These are phyloP conservation scores for Aspergillus terreus DNA, from an alignment of 2,329 filamentous ascomycete species.

Conservation along the genomic window DNA sequence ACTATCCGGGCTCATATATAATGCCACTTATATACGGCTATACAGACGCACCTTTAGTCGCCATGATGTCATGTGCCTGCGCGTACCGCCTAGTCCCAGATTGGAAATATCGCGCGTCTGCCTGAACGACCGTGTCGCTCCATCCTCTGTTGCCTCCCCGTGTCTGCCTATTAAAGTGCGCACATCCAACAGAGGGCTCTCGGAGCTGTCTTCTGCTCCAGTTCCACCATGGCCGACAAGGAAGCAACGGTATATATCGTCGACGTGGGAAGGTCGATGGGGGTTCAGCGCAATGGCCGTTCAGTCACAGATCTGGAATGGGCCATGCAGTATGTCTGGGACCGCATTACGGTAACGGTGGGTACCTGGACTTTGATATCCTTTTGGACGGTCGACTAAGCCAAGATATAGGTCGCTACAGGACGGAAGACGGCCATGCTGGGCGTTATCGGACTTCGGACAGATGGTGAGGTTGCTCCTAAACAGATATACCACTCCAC, in stretches of 20 bases:
- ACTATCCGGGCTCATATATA: neutral
- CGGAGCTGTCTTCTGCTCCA: neutral
- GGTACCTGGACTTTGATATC: slow-evolving; percentile 23
- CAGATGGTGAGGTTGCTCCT: slow-evolving; percentile 54
- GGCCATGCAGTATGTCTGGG: slow-evolving; percentile 90
- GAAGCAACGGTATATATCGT: slow-evolving; percentile 90
- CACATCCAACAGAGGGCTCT: slow-evolving; percentile 2
- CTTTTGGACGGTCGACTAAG: neutral
- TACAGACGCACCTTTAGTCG: neutral
- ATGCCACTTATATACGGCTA: neutral
- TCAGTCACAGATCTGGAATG: slow-evolving; percentile 79
- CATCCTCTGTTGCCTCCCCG: neutral
- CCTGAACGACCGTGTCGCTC: slow-evolving; percentile 23
- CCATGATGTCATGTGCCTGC: slow-evolving; percentile 39
- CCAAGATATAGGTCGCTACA: slow-evolving; percentile 49
- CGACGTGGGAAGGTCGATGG: slow-evolving; percentile 86
- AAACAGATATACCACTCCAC: slow-evolving; percentile 2
- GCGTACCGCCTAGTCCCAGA: slow-evolving; percentile 31
- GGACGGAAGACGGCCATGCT: slow-evolving; percentile 70
- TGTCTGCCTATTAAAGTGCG: slow-evolving; percentile 9
- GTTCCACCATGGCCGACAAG: slow-evolving; percentile 76
- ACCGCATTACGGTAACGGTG: slow-evolving; percentile 77
- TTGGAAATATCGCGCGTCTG: slow-evolving; percentile 42
- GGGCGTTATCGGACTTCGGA: slow-evolving; percentile 79
- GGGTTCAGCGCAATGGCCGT: slow-evolving; percentile 65